Evolutionary conservation across 495 filamentous ascomycete species (phyloP).

Genomic region (Durotheca rogersii): DNA sequence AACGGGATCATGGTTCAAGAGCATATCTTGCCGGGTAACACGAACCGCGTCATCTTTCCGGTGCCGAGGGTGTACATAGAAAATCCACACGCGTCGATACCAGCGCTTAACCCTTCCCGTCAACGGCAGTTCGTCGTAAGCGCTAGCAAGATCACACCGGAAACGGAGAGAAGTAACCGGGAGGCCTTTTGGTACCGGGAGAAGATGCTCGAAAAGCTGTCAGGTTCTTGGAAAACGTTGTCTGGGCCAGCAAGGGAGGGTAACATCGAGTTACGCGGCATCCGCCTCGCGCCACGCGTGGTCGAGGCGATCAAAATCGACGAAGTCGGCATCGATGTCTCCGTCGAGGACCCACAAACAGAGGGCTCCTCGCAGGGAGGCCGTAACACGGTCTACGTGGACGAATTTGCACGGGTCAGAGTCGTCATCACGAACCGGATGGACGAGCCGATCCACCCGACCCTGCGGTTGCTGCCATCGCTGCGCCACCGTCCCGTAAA

Average conservation of each 20-base stretch:
- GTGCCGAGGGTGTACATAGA: constrained; percentile 74
- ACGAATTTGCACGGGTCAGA: constrained; percentile 68
- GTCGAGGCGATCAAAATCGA: constrained; percentile 80
- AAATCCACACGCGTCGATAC: constrained; percentile 75
- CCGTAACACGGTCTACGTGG: constrained; percentile 61
- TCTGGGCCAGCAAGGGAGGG: constrained; percentile 59
- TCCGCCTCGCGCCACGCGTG: constrained; percentile 75
- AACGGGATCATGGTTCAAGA: constrained; percentile 44
- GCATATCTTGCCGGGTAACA: constrained; percentile 75
- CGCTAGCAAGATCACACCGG: constrained; percentile 71
- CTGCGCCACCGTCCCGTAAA: constrained; percentile 71
- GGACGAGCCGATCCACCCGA: constrained; percentile 62
- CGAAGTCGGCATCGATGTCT: constrained; percentile 71
- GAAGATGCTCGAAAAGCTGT: constrained; percentile 70
- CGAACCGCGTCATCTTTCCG: constrained; percentile 72
- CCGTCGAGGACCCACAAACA: constrained; percentile 41
- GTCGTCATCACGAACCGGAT: constrained; percentile 73
- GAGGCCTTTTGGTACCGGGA: constrained; percentile 94
- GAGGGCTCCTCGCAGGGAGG: constrained; percentile 3
- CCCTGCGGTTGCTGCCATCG: constrained; percentile 75
- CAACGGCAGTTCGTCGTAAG: constrained; percentile 89
- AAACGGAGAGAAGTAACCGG: constrained; percentile 72
- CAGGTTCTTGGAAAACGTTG: constrained; percentile 69
- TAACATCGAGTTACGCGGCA: constrained; percentile 68
- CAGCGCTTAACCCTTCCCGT: constrained; percentile 71